Evolutionary conservation across 768 basidiomycete genomes (phyloP).

Genomic region (Suillus fuscotomentosus): DNA sequence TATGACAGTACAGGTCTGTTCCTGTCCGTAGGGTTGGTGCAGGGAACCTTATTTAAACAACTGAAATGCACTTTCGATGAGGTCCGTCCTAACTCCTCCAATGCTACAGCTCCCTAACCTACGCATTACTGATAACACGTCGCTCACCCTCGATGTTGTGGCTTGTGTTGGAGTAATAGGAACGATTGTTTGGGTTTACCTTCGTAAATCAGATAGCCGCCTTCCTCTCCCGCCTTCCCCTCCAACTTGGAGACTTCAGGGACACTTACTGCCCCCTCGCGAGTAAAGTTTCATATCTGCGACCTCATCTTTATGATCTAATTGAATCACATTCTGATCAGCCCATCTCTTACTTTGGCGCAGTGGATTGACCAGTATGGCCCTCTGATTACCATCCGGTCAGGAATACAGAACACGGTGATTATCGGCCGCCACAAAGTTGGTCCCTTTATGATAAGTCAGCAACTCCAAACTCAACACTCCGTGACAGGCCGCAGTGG

Average conservation of each 20-base stretch:
- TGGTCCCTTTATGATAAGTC: not conserved
- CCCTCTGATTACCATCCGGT: not conserved
- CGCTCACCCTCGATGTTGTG: not conserved
- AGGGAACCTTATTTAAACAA: not conserved
- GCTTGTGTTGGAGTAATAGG: not conserved
- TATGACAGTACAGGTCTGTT: not conserved
- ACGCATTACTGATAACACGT: not conserved
- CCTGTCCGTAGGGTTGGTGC: not conserved
- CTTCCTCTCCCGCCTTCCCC: not conserved
- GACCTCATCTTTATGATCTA: not conserved
- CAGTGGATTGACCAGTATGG: not conserved
- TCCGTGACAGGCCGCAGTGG: not conserved
- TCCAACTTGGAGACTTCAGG: not conserved
- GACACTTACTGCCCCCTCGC: not conserved
- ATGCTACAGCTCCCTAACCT: not conserved
- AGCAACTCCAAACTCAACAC: not conserved
- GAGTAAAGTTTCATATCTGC: not conserved
- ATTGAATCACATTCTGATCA: not conserved
- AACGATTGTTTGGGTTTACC: not conserved
- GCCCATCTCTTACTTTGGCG: not conserved
- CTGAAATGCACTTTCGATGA: not conserved
- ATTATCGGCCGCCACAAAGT: not conserved
- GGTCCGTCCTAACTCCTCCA: not conserved
- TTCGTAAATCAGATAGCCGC: not conserved
- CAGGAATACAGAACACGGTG: not conserved